Conservation (phyloP, 2,329 filamentous ascomycete genomes). For the Botryotinia calthae region DNA sequence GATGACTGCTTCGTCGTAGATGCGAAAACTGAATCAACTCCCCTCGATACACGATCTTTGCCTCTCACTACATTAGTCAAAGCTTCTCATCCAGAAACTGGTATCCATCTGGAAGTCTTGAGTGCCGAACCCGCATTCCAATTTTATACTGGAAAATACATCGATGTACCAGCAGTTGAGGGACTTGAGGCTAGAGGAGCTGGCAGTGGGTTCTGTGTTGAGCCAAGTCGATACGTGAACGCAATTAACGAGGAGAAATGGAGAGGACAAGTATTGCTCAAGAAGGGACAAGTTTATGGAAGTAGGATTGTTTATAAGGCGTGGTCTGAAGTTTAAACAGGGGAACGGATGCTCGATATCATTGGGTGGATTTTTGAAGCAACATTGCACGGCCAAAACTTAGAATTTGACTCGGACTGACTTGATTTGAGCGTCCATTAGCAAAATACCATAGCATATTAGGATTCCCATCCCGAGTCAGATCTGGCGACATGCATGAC, state of each 20-base stretch:
- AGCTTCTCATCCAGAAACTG: constrained; percentile 70
- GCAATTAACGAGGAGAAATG: constrained; percentile 79
- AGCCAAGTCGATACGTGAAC: constrained; percentile 89
- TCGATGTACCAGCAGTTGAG: constrained; percentile 69
- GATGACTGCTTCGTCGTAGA: constrained; percentile 86
- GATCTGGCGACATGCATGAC: neutral
- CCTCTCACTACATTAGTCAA: constrained; percentile 66
- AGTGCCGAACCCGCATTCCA: constrained; percentile 97
- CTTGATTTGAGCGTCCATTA: neutral
- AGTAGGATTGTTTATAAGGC: constrained; percentile 78
- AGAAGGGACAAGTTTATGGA: constrained; percentile 82
- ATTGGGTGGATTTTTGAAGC: constrained; percentile 5
- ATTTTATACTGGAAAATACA: constrained; percentile 89
- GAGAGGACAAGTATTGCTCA: constrained; percentile 74
- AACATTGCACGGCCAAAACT: constrained; percentile 3
- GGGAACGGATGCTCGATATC: neutral
- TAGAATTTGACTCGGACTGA: neutral
- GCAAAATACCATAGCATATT: neutral
- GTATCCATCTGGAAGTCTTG: constrained; percentile 78
- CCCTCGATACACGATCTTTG: constrained; percentile 50
- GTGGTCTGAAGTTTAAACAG: constrained; percentile 69
- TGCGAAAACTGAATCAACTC: constrained; percentile 41
- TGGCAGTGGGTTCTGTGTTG: constrained; percentile 82
- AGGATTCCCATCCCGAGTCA: neutral
- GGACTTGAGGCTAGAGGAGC: constrained; percentile 60